Evolutionary conservation across 1,284 basidiomycete genomes (phyloP), one percentile per base, ranked within the genome.

Genomic region (Cutaneotrichosporon arboriforme): DNA sequence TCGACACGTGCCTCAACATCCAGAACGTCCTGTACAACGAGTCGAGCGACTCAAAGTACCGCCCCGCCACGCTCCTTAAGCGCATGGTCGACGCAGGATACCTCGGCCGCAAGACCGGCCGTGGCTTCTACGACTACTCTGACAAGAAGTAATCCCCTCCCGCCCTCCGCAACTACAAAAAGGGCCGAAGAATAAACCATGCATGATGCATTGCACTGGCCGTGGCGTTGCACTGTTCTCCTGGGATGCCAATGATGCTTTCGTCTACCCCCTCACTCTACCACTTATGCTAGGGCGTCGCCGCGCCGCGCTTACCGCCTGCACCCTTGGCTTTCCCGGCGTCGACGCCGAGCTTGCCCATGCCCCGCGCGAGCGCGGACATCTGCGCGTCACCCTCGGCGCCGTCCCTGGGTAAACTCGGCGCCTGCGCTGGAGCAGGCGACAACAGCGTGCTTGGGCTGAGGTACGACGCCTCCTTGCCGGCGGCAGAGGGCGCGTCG

Each of bases 11-110:
- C 69, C 81, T 94, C 33, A 83, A 87, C 5, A 93, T 93, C 66
- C 90, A 93, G 66, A 83, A 89, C 69, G 92, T 90, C 0, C 81
- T 96, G 14, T 87, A 89, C 65, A 81, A 81, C 54, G 92, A 93
- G 57, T 94, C 90, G 12, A 84, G 87, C 0, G 93, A 97, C 76
- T 88, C 87, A n/a, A 97, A 97, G 75, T 97, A 97, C 74, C 83
- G 93, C n/a, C 92, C 93, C 0, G 86, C 87, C 49, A 81, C 93
- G 20, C 79, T 97, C 21, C 80, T 97, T 10, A 87, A 91, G 62
- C 81, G 90, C 34, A 97, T 97, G 93, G 93, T 97, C 9, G 90
- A 97, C 70, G 94, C 93, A 15, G 87, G 88, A 37, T 97, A 90
- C 89, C 80, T 86, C 52, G 93, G 93, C n/a, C 87, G 82, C 78